Percentiles rank a stretch among this genome's conserved stretches.
Evolutionary conservation across 2,329 filamentous ascomycete genomes (phyloP).

Genomic region (Aspergillus puulaauensis): DNA sequence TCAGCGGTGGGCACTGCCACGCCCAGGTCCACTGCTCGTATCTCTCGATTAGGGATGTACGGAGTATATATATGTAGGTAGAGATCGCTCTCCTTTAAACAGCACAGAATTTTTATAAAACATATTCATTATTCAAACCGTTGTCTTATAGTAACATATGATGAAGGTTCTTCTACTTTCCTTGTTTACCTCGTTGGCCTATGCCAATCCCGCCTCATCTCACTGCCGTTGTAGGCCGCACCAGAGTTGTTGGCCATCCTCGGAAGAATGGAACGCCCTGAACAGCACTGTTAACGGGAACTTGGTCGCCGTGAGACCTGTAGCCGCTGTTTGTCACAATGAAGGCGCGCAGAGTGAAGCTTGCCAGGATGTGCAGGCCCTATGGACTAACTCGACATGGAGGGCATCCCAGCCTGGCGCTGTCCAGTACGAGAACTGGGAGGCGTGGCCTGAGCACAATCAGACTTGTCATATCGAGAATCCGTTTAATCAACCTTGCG

Average conservation of each 20-base stretch:
- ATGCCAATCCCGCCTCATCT: not conserved
- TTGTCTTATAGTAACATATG: not conserved
- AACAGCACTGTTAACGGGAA: constrained; percentile 39
- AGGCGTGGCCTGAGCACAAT: constrained; percentile 36
- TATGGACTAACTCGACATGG: constrained; percentile 33
- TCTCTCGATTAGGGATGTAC: not conserved
- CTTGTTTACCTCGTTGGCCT: not conserved
- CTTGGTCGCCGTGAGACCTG: constrained; percentile 35
- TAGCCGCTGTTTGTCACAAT: constrained; percentile 32
- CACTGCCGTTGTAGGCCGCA: constrained; percentile 27
- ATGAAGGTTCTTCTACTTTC: constrained; percentile 2
- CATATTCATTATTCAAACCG: not conserved
- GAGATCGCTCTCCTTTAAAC: too few relatives aligned
- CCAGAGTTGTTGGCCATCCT: constrained; percentile 40
- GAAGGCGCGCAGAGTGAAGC: constrained; percentile 1
- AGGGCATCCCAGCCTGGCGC: constrained; percentile 36
- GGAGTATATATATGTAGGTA: not conserved
- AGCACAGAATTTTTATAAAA: not conserved
- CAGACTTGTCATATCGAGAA: constrained; percentile 39
- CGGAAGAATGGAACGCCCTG: constrained; percentile 34
- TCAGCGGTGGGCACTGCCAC: not conserved
- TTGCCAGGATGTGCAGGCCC: constrained; percentile 6
- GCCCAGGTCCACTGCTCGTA: not conserved
- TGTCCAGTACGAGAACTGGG: constrained; percentile 41
- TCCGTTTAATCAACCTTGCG: constrained; percentile 23